Base-by-base conservation (phyloP, 768 basidiomycete genomes). In the Chalciporus piperatus region DNA sequence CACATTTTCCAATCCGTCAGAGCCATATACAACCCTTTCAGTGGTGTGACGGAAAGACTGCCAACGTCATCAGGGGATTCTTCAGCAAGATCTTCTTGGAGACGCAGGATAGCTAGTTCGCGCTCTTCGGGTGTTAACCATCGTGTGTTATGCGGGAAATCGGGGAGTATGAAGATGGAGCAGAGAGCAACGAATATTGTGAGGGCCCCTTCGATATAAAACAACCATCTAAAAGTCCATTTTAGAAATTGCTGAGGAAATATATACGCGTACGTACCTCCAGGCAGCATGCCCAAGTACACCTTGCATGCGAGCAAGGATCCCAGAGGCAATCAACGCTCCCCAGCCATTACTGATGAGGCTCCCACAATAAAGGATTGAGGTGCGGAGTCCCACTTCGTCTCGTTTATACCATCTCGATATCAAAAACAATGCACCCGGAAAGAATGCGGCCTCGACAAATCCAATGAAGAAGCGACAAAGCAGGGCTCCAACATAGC, bases 301-400 rank as follows among this genome's bases (percentile, higher is more conserved):
- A 16, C 72, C 72, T 39, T 76, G 68, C 71, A 80, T 74, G 4
- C 65, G 64, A 22, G 59, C 60, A 22, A 78, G 68, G 28, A 77
- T 74, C 12, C 72, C 76, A 33, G 75, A 71, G 11, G 75, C 73
- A 25, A 79, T 66, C 14, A 78, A 59, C 5, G 74, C 68, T 0
- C 76, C 75, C 50, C 76, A 76, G 4, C 75, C 78, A 63, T 78
- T 77, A 8, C 67, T 68, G 45, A 76, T 70, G 11, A 77, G 59
- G 48, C 70, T 72, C 20, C 73, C 71, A 49, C 65, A 70, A 52
- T 66, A 70, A 13, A 70, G 60, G 47, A 72, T 58, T 12, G 74
- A 66, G 17, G 63, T 67, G 9, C 72, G 59, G 23, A 72, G 52
- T 14, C 69, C 75, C 32, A 76, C 63, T 53, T 76, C 73, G 28